phyloP scores from a whole-genome alignment of 345 rosid genomes.

The Geranium rotundifolium region DNA sequence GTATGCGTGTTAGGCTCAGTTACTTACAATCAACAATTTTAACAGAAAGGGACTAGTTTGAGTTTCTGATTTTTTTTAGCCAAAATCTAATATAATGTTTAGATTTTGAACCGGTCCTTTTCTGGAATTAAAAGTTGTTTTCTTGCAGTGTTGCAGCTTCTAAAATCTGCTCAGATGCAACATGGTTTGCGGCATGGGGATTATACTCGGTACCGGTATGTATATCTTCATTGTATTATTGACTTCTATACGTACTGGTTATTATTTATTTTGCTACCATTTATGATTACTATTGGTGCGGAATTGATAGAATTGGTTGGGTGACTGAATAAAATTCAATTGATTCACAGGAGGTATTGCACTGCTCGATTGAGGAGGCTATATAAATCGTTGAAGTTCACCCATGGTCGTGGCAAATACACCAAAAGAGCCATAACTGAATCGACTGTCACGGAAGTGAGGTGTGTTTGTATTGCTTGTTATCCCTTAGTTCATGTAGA shows the following conservation, averaged over 20 bases:
- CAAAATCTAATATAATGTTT: too few relatives aligned
- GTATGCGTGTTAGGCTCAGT: not conserved
- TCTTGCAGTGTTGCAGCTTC: conserved; percentile 65
- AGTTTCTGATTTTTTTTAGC: not conserved
- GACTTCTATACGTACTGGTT: too few relatives aligned
- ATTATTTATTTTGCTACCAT: not conserved
- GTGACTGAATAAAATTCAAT: too few relatives aligned
- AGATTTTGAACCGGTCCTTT: too few relatives aligned
- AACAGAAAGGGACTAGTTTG: too few relatives aligned
- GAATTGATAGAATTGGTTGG: not conserved
- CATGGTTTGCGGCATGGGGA: conserved; percentile 97
- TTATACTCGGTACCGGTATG: conserved; percentile 83
- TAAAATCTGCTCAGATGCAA: conserved; percentile 90
- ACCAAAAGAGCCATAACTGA: conserved; percentile 56
- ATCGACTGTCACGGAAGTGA: conserved; percentile 83
- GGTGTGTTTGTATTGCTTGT: conserved; percentile 28
- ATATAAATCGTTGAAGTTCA: conserved; percentile 85
- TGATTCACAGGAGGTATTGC: conserved; percentile 69
- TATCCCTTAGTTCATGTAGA: too few relatives aligned
- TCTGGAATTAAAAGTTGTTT: too few relatives aligned
- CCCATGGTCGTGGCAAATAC: conserved; percentile 92
- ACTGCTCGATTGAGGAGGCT: conserved; percentile 89
- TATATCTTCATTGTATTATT: not conserved
- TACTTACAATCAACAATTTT: not conserved
- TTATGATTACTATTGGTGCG: not conserved